A percentile compares a stretch with the other conserved stretches of the same genome.
These are phyloP conservation scores for Diaporthe velutina DNA, from an alignment of 2,329 filamentous ascomycete species.

Conservation along the genomic window DNA sequence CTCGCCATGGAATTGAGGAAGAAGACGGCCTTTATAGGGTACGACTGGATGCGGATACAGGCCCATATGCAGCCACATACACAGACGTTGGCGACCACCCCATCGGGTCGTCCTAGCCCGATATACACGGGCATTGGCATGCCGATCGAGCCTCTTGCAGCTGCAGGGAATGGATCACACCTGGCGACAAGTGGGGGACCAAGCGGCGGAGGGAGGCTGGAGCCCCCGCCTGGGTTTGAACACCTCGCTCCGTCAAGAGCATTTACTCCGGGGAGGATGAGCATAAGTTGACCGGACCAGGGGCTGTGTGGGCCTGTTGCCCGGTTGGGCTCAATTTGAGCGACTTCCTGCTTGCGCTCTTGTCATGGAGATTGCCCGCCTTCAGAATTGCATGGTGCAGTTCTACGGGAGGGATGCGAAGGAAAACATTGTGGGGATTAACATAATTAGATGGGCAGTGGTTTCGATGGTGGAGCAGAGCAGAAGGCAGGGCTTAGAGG, in stretches of 20 bases:
- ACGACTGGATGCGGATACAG: conserved; percentile 78
- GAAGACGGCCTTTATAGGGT: conserved; percentile 87
- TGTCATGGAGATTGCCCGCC: too few relatives aligned
- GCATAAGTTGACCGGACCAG: conserved; percentile 16
- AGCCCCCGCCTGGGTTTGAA: conserved; percentile 15
- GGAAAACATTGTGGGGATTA: neutral
- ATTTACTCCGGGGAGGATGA: conserved; percentile 39
- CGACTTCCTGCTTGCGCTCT: neutral
- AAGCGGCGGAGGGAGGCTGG: neutral
- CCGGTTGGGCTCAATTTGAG: neutral
- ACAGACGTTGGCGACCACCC: conserved; percentile 6
- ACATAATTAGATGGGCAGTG: neutral
- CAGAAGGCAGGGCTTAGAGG: conserved; percentile 25
- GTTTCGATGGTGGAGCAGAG: neutral
- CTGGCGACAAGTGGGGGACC: neutral
- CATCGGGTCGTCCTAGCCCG: neutral
- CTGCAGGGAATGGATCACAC: neutral
- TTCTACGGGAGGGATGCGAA: neutral
- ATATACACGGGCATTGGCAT: neutral
- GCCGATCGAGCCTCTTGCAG: neutral
- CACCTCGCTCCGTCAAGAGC: conserved; percentile 40
- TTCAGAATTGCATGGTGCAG: neutral
- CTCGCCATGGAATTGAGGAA: conserved; percentile 85
- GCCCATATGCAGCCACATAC: conserved; percentile 15
- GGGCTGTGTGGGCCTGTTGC: neutral